Evolutionary conservation across 495 filamentous ascomycete genomes (phyloP).

Genomic region (Tetracladium setigerum): DNA sequence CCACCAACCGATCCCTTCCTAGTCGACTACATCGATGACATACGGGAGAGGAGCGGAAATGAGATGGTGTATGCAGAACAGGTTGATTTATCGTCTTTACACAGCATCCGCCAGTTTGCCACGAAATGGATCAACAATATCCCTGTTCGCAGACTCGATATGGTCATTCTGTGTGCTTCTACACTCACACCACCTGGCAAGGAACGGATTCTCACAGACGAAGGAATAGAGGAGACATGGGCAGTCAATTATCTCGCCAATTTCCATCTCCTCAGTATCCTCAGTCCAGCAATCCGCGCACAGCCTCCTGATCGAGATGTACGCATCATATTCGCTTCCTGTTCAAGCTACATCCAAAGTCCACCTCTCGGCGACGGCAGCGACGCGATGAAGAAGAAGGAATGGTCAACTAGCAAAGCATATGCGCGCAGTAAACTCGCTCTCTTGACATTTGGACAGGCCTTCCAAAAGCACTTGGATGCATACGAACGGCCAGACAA

Average conservation of each 20-base stretch:
- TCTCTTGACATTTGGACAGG: constrained; percentile 75
- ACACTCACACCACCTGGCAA: constrained; percentile 59
- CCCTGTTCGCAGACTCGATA: constrained; percentile 85
- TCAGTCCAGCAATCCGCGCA: constrained; percentile 77
- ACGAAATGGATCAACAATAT: constrained; percentile 98
- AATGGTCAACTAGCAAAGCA: constrained; percentile 45
- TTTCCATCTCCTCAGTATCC: constrained; percentile 86
- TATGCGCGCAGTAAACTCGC: constrained; percentile 87
- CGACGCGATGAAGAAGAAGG: constrained; percentile 31
- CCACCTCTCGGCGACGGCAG: constrained; percentile 43
- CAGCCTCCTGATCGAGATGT: constrained; percentile 94
- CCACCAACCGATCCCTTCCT: constrained; percentile 77
- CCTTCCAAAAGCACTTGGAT: constrained; percentile 84
- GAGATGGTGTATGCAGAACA: constrained; percentile 91
- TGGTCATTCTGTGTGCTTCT: constrained; percentile 80
- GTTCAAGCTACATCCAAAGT: constrained; percentile 74
- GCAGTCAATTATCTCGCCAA: constrained; percentile 93
- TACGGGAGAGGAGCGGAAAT: constrained; percentile 74
- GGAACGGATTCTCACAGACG: constrained; percentile 47
- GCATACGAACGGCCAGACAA: constrained; percentile 75
- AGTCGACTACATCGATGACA: constrained; percentile 83
- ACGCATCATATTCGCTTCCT: constrained; percentile 77
- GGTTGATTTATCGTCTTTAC: constrained; percentile 77
- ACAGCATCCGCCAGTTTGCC: constrained; percentile 89
- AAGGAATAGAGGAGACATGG: constrained; percentile 85